Base-by-base conservation (phyloP, 306 rosid species). In the Trifolium pratense region DNA sequence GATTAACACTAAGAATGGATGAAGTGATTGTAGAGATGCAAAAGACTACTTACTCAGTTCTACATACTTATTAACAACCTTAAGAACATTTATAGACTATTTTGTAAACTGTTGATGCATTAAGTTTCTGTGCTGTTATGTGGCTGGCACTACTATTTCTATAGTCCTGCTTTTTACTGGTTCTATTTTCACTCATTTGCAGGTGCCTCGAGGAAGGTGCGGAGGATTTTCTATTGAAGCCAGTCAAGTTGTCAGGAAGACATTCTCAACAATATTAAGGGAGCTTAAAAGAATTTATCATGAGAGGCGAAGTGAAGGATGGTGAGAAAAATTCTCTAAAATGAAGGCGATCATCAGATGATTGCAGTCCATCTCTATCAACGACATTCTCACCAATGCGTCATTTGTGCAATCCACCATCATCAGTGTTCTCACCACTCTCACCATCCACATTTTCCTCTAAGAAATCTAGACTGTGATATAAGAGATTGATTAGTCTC, bases 181-280 rank as follows among this genome's bases (percentile, higher is more conserved):
- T 45, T 79, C 14, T 14, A 43, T 48, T 32, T 17, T 12, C 20
- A 49, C 26, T 48, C 15, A 66, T 69, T 46, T n/a, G 2, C 85
- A 94, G 99, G 9, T 94, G 99, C 74, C 76, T 94, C 55, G 97
- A 94, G 87, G 99, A 91, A 91, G 99, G 99, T 60, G 99, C 99
- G 6, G 93, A 94, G 75, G 99, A 89, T 12, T 94, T 85, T 56
- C 81, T 94, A 17, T 75, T 94, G 83, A 94, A 94, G 79, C 99
- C 99, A 0, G 95, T 94, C 1, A 94, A 88, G 76, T 73, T 94
- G 29, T 82, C 96, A 5, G 99, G n/a, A n/a, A n/a, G n/a, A n/a
- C n/a, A n/a, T n/a, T n/a, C n/a, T n/a, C n/a, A n/a, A n/a, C n/a
- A n/a, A n/a, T n/a, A 94, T 59, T 97, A 91, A 74, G 86, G 69